Conservation (phyloP, 805 yeast species). For the Maudiozyma pseudohumilis region DNA sequence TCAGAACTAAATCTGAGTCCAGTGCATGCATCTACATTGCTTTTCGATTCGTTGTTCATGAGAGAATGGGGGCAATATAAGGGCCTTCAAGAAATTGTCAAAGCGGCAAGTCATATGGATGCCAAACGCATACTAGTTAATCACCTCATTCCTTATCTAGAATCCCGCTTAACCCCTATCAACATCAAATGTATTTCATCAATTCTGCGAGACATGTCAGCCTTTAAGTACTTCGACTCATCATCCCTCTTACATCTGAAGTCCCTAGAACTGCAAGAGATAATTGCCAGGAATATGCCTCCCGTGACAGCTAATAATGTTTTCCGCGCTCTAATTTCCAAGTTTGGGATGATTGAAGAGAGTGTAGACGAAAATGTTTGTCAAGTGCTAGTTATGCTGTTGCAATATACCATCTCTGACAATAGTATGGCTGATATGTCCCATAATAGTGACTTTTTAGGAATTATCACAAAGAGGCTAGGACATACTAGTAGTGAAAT, state of each 20-base stretch:
- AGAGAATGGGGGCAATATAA: slow-evolving; percentile 5
- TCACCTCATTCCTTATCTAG: slow-evolving; percentile 15
- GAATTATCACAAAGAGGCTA: slow-evolving; percentile 24
- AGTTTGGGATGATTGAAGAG: slow-evolving; percentile 8
- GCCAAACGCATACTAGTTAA: slow-evolving; percentile 12
- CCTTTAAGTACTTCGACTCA: slow-evolving; percentile 7
- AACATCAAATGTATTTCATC: slow-evolving; percentile 8
- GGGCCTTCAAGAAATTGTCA: slow-evolving; percentile 6
- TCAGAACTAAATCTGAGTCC: slow-evolving; percentile 16
- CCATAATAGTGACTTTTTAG: slow-evolving; percentile 14
- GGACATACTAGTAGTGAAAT: slow-evolving; percentile 13
- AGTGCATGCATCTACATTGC: slow-evolving; percentile 7
- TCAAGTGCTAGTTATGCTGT: slow-evolving; percentile 12
- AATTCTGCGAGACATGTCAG: slow-evolving; percentile 10
- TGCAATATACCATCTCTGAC: slow-evolving; percentile 6
- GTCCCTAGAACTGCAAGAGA: slow-evolving; percentile 12
- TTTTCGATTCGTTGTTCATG: slow-evolving; percentile 17
- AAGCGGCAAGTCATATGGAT: slow-evolving; percentile 8
- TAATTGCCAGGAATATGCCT: slow-evolving; percentile 11
- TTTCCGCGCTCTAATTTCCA: slow-evolving; percentile 3
- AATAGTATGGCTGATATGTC: slow-evolving; percentile 9
- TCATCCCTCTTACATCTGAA: slow-evolving; percentile 9
- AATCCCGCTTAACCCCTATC: slow-evolving; percentile 4
- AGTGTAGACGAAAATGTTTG: slow-evolving; percentile 16
- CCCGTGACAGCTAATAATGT: background rate